phyloP scores from a whole-genome alignment of 2,329 filamentous ascomycete genomes.

The Cercospora sp. region DNA sequence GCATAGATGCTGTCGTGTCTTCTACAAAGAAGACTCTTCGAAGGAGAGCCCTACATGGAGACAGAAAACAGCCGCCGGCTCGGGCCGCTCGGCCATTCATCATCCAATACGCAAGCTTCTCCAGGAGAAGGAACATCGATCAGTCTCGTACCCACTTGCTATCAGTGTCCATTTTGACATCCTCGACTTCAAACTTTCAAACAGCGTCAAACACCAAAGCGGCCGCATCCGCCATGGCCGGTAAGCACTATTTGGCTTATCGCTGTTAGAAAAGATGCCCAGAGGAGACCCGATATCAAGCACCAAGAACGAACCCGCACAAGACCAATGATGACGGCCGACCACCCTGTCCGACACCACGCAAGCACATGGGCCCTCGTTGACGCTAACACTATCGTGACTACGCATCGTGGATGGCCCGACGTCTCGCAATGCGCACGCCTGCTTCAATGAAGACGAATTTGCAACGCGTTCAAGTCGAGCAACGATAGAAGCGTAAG shows the following conservation, averaged over 20 bases:
- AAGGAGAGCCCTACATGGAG: background rate
- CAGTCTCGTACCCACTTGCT: background rate
- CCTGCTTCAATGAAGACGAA: background rate
- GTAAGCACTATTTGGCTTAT: background rate
- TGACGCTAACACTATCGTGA: background rate
- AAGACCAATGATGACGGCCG: background rate
- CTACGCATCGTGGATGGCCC: background rate
- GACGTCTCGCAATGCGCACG: background rate
- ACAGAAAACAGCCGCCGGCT: background rate
- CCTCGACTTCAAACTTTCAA: background rate
- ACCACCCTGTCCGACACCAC: background rate
- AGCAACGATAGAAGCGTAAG: background rate
- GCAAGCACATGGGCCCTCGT: background rate
- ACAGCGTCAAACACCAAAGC: background rate
- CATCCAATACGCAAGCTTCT: background rate
- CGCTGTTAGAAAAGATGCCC: background rate
- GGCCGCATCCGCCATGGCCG: background rate
- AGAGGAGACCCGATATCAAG: background rate
- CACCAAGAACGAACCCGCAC: background rate
- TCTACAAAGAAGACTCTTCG: background rate
- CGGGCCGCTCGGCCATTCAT: background rate
- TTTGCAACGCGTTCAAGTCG: background rate
- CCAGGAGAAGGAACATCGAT: background rate
- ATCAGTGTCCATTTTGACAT: background rate
- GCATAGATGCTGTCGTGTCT: background rate